A percentile compares a stretch with the other conserved stretches of the same genome.
phyloP scores from a whole-genome alignment of 2,329 filamentous ascomycete species.

The Scytalidium sp. region DNA sequence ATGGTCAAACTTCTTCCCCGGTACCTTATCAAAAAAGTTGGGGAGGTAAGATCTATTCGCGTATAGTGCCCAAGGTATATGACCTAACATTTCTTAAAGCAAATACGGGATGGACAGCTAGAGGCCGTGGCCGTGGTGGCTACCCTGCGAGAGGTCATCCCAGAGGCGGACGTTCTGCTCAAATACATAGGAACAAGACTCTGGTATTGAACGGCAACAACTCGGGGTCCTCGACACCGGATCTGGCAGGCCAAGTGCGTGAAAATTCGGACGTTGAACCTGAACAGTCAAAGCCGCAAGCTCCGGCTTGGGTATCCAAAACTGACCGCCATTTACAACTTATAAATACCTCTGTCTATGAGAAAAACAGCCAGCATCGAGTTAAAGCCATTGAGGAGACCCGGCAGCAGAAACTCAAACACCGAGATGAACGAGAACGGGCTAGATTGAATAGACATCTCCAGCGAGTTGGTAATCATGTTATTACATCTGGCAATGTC shows the following conservation, averaged over 20 bases:
- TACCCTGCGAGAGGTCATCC: conserved; percentile 23
- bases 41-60: conserved; percentile 21
- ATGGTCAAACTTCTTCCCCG: background rate
- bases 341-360: conserved; percentile 76
- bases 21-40: conserved; percentile 18
- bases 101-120: conserved; percentile 20
- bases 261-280: background rate
- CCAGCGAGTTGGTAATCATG: conserved; percentile 30
- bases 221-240: background rate
- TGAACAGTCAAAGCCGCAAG: conserved; percentile 13
- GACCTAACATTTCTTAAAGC: conserved; percentile 14
- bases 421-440: conserved; percentile 56
- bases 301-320: conserved; percentile 64
- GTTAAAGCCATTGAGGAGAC: conserved; percentile 71
- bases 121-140: conserved; percentile 14
- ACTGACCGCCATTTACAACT: conserved; percentile 76
- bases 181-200: conserved; percentile 52
- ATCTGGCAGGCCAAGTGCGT: background rate
- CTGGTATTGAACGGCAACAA: conserved; percentile 58
- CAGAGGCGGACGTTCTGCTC: conserved; percentile 34
- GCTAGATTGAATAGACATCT: conserved; percentile 50
- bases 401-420: conserved; percentile 51
- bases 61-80: conserved; percentile 31
- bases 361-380: conserved; percentile 68
- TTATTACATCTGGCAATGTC: conserved; percentile 7